phyloP scores from a whole-genome alignment of 495 filamentous ascomycete species.

The Hypoxylon fuscum region DNA sequence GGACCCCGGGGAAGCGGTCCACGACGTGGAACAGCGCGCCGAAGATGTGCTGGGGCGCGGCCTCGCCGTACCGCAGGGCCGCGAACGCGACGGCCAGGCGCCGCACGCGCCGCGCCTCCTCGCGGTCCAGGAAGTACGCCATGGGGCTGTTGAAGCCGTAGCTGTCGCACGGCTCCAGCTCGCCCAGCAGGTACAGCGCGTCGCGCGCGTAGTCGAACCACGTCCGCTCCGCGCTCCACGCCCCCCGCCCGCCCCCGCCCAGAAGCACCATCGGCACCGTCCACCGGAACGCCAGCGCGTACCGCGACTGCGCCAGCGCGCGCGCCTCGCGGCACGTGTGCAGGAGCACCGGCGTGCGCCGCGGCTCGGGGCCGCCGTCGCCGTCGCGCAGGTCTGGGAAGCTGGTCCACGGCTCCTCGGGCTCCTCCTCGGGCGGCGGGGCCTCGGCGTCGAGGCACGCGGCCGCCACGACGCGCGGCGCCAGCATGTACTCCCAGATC shows the following conservation, averaged over 20 bases:
- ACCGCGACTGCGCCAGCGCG: conserved; percentile 50
- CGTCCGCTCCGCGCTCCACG: conserved; percentile 36
- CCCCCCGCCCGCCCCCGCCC: too few species aligned
- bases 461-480: conserved; percentile 48
- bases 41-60: conserved; percentile 48
- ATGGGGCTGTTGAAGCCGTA: conserved; percentile 54
- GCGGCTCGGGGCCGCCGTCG: too few species aligned
- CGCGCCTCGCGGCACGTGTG: conserved; percentile 53
- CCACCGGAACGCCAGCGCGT: conserved; percentile 55
- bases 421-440: background rate
- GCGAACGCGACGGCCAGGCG: conserved; percentile 47
- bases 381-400: background rate
- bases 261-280: conserved; percentile 46
- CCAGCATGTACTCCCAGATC: conserved; percentile 54
- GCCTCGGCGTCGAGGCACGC: conserved; percentile 44
- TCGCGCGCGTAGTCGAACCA: conserved; percentile 54
- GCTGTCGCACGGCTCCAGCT: conserved; percentile 52
- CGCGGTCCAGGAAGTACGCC: conserved; percentile 50
- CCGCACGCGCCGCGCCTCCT: conserved; percentile 47
- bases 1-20: conserved; percentile 45
- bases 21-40: conserved; percentile 52
- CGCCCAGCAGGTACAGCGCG: conserved; percentile 50
- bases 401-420: conserved; percentile 1
- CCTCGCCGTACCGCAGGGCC: conserved; percentile 45
- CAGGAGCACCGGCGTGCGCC: conserved; percentile 53